These are phyloP conservation scores for Immersiella caudata DNA, from an alignment of 495 filamentous ascomycete species.

Conservation along the genomic window DNA sequence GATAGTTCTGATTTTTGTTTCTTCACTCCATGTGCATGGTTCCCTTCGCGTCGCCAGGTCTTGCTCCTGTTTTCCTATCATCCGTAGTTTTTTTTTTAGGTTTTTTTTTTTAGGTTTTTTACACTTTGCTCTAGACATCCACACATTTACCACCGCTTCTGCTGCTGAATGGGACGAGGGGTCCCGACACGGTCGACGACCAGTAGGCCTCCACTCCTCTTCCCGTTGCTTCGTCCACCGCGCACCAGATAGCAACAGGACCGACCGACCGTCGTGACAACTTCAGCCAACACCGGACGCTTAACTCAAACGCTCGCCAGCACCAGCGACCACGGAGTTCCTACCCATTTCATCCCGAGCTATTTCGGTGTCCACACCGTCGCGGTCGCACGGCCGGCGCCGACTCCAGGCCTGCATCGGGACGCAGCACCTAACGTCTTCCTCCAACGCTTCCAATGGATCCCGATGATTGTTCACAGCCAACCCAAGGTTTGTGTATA, in stretches of 20 bases:
- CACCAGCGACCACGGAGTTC: neutral
- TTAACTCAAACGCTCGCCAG: neutral
- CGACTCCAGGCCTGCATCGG: neutral
- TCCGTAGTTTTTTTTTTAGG: neutral
- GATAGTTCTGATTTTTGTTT: neutral
- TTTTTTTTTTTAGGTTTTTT: neutral
- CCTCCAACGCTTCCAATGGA: constrained; percentile 29
- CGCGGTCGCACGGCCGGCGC: neutral
- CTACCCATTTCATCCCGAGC: neutral
- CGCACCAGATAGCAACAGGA: neutral
- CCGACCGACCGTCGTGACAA: neutral
- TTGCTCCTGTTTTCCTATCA: neutral
- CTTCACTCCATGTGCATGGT: neutral
- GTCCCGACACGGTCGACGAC: neutral
- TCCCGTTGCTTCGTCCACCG: neutral
- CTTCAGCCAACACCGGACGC: neutral
- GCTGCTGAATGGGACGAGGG: neutral
- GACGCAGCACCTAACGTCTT: neutral
- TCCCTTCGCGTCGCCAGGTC: neutral
- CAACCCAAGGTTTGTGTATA: constrained; percentile 33
- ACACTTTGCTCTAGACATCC: neutral
- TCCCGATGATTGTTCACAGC: constrained; percentile 27
- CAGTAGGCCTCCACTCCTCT: neutral
- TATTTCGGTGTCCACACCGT: neutral
- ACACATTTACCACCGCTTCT: neutral